Evolutionary conservation across 116 monocot genomes (phyloP).

Genomic region (Cymodocea nodosa): DNA sequence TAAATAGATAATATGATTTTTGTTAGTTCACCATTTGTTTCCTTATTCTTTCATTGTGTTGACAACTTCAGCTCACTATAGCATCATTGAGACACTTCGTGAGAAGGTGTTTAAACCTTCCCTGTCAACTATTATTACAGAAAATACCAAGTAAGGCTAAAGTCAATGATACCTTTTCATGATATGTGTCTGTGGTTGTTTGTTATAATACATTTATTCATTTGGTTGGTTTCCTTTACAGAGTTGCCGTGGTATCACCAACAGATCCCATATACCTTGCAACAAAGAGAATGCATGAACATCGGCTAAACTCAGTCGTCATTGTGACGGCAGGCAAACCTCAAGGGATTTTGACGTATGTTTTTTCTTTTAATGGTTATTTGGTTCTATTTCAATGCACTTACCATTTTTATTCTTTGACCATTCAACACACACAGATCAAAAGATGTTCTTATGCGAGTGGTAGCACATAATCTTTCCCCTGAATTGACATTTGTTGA

Average conservation of each 20-base stretch:
- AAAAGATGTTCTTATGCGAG: constrained; percentile 93
- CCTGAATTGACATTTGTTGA: constrained; percentile 91
- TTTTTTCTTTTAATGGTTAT: too few species aligned
- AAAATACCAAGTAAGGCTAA: constrained; percentile 62
- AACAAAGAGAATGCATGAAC: constrained; percentile 75
- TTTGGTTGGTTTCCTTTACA: constrained; percentile 15
- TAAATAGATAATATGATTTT: too few species aligned
- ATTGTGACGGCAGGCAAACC: constrained; percentile 48
- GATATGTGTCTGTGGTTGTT: neutral
- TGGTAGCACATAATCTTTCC: constrained; percentile 88
- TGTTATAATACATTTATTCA: neutral
- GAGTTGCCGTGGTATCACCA: constrained; percentile 70
- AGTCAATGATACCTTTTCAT: neutral
- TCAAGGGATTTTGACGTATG: constrained; percentile 92
- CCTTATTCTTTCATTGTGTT: constrained; percentile 1
- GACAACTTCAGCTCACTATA: constrained; percentile 61
- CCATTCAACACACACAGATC: constrained; percentile 27
- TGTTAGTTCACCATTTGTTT: neutral
- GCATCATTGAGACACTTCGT: constrained; percentile 83
- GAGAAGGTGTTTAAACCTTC: constrained; percentile 93
- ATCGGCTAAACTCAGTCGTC: constrained; percentile 66
- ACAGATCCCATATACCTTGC: constrained; percentile 90
- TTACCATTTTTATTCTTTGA: too few species aligned
- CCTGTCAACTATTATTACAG: constrained; percentile 82
- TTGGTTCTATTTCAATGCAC: neutral